phyloP scores from a whole-genome alignment of 2,329 filamentous ascomycete species.

The Cercospora berteroae region DNA sequence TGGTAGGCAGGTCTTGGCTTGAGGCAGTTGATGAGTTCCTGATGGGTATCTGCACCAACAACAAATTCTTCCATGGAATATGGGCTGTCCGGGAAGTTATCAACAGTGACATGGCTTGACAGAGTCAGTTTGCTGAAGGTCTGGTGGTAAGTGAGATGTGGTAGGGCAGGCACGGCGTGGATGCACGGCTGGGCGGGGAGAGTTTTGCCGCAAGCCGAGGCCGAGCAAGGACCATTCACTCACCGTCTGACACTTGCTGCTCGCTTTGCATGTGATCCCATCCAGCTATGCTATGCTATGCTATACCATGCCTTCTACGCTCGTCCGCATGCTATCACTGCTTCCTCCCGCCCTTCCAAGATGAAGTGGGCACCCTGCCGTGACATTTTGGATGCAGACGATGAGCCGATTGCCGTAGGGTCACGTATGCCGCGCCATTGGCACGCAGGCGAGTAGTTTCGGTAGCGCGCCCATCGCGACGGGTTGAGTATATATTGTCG shows the following conservation, averaged over 20 bases:
- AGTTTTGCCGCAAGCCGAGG: slow-evolving; percentile 14
- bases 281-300: not conserved
- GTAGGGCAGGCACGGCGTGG: not conserved
- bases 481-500: slow-evolving; percentile 8
- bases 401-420: not conserved
- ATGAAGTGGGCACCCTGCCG: not conserved
- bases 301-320: not conserved
- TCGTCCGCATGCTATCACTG: not conserved
- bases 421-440: slow-evolving; percentile 8
- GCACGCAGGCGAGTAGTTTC: slow-evolving; percentile 11
- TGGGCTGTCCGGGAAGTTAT: not conserved
- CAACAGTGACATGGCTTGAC: slow-evolving; percentile 7
- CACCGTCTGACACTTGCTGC: slow-evolving; percentile 1
- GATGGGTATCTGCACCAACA: not conserved
- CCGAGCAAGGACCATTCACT: slow-evolving; percentile 8
- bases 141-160: not conserved
- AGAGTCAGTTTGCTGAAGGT: slow-evolving; percentile 3
- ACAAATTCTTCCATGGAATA: not conserved
- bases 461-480: slow-evolving; percentile 6
- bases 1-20: slow-evolving; percentile 6
- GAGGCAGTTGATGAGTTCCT: not conserved
- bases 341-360: not conserved
- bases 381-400: not conserved
- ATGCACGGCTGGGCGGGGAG: slow-evolving; percentile 3
- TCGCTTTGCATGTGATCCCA: not conserved